Evolutionary conservation across 306 rosid species (phyloP).

Genomic region (Clitoria ternatea): DNA sequence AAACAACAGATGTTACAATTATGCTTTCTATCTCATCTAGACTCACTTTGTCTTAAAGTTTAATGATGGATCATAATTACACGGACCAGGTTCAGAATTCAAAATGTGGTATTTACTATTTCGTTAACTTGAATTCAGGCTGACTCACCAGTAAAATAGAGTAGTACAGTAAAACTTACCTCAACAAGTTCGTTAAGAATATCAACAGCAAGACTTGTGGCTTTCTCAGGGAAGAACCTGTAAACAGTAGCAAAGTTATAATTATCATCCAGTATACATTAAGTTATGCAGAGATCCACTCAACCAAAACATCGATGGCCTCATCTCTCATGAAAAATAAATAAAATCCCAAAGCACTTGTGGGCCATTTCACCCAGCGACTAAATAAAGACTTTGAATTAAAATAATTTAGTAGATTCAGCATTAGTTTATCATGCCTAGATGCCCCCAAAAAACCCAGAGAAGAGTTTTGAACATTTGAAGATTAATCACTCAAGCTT

Average conservation of each 20-base stretch:
- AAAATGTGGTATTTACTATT: neutral
- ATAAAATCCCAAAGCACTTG: neutral
- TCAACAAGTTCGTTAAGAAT: constrained; percentile 69
- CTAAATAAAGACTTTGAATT: neutral
- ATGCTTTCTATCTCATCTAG: neutral
- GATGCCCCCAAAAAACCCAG: neutral
- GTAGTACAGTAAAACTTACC: constrained; percentile 43
- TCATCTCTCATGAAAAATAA: neutral
- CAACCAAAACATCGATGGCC: neutral
- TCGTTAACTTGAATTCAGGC: neutral
- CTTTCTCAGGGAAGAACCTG: constrained; percentile 96
- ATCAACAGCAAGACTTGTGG: constrained; percentile 57
- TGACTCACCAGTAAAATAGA: neutral
- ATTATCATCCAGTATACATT: neutral
- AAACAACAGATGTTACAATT: constrained; percentile 13
- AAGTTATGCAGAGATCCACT: constrained; percentile 1
- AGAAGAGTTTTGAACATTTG: neutral
- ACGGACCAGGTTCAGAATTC: neutral
- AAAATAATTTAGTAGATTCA: neutral
- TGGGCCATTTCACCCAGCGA: neutral
- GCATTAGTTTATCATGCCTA: neutral
- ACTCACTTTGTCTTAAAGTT: neutral
- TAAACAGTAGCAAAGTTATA: constrained; percentile 20
- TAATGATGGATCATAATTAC: neutral
- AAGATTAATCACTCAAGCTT: neutral